These are phyloP conservation scores for Naematelia encephala DNA, from an alignment of 768 basidiomycete genomes.

Conservation along the genomic window DNA sequence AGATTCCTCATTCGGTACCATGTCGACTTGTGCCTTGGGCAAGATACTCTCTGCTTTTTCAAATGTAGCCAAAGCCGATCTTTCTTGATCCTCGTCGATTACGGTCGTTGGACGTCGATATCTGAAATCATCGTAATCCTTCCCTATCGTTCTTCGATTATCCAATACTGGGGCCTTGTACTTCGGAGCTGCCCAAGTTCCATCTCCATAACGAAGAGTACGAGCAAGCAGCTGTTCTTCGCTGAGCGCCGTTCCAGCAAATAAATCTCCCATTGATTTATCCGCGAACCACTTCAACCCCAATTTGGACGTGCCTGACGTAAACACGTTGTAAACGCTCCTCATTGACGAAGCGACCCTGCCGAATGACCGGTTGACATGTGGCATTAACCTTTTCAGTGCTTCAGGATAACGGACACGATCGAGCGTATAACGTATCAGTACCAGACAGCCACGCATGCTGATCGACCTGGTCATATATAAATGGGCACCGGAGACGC, in stretches of 20 bases:
- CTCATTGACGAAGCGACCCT: background rate
- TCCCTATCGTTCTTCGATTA: background rate
- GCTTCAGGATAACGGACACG: constrained; percentile 15
- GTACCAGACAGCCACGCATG: constrained; percentile 25
- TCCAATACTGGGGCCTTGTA: background rate
- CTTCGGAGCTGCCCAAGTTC: background rate
- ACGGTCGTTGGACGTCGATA: background rate
- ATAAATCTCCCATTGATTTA: constrained; percentile 7
- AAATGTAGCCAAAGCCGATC: background rate
- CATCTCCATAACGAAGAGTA: background rate
- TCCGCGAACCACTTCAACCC: background rate
- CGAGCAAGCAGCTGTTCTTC: background rate
- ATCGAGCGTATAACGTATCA: constrained; percentile 33
- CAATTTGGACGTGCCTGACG: background rate
- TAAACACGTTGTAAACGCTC: background rate
- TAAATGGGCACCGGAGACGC: background rate
- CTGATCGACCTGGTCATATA: constrained; percentile 37
- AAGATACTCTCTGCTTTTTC: background rate
- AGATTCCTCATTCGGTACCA: constrained; percentile 7
- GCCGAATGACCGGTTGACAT: constrained; percentile 18
- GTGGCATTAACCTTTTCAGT: constrained; percentile 19
- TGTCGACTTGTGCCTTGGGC: background rate
- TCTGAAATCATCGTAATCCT: background rate
- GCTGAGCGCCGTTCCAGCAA: constrained; percentile 9
- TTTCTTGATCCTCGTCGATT: background rate